Evolutionary conservation across 2,329 filamentous ascomycete species (phyloP), one percentile per base, ranked within the genome.

Genomic region (Colletotrichum musicola): DNA sequence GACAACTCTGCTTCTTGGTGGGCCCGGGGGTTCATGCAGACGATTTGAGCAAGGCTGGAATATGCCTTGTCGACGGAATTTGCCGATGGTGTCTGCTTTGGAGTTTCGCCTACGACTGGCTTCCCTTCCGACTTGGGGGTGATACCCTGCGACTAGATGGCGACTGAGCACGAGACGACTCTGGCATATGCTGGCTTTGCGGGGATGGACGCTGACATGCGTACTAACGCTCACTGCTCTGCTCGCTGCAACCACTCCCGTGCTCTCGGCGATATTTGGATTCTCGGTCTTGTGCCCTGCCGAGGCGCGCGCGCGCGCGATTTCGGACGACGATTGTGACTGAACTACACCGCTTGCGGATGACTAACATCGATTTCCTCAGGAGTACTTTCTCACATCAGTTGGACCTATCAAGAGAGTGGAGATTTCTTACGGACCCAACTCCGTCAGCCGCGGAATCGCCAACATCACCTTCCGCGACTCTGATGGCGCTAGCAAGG

Each of bases 301-400:
- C 72, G 73, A 73, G 30, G 10, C 54, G 64, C 67, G 51, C 73
- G 73, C 73, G 73, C 54, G 67, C 67, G 57, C 67, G 57, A 64
- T 53, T 61, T 69, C 46, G 53, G 46, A 68, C 58, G 58, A 69
- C 74, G 70, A 71, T 73, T 67, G 72, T 72, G 62, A 75, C 74
- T 59, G 22, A 75, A 78, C 73, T 80, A 76, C 74, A 77, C 76
- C 73, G 72, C 78, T 77, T 79, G 83, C 78, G 76, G 81, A 79
- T 82, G 85, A 93, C 92, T 94, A 89, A 94, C 90, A 82, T 70
- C 84, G 80, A 77, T 78, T 81, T 85, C 81, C 81, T 82, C 94
- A 99, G 96, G 96, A 99, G 85, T 99, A 98, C 83, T 98, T 99
- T 81, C 84, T 87, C 77, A 92, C 93, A 78, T 92, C 93, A 75